Percentiles rank a stretch among this genome's conserved stretches.
phyloP scores from a whole-genome alignment of 2,329 filamentous ascomycete genomes.

The Epichloe coenophiala region DNA sequence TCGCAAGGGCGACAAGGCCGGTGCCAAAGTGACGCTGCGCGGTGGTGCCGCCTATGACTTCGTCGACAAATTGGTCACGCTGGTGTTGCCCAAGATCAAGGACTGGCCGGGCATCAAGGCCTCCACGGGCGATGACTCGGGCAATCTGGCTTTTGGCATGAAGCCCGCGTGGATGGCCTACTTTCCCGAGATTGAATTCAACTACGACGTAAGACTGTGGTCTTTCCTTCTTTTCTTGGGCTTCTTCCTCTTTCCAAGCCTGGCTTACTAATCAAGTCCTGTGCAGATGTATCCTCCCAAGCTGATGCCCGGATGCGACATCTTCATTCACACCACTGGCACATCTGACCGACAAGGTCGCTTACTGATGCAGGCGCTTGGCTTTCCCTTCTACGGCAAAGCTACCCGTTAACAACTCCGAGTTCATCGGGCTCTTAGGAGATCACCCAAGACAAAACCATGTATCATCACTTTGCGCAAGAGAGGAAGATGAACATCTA shows the following conservation, averaged over 20 bases:
- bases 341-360: slow-evolving; percentile 75
- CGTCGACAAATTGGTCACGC: slow-evolving; percentile 74
- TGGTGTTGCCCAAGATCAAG: slow-evolving; percentile 91
- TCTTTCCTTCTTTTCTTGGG: slow-evolving; percentile 10
- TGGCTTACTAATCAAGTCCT: not conserved
- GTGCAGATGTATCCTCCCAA: slow-evolving; percentile 43
- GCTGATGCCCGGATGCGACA: slow-evolving; percentile 76
- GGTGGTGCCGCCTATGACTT: slow-evolving; percentile 83
- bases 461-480: not conserved
- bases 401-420: slow-evolving; percentile 24
- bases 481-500: not conserved
- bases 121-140: slow-evolving; percentile 67
- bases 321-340: slow-evolving; percentile 74
- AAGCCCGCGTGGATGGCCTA: slow-evolving; percentile 59
- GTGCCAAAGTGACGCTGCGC: slow-evolving; percentile 63
- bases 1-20: slow-evolving; percentile 54
- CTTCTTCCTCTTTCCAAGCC: not conserved
- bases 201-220: slow-evolving; percentile 63
- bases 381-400: slow-evolving; percentile 66
- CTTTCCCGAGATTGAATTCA: slow-evolving; percentile 90
- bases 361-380: slow-evolving; percentile 42
- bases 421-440: not conserved
- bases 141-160: slow-evolving; percentile 78
- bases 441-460: not conserved
- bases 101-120: slow-evolving; percentile 66